Evolutionary conservation across 495 filamentous ascomycete species (phyloP).

Genomic region (Neurospora sp.): DNA sequence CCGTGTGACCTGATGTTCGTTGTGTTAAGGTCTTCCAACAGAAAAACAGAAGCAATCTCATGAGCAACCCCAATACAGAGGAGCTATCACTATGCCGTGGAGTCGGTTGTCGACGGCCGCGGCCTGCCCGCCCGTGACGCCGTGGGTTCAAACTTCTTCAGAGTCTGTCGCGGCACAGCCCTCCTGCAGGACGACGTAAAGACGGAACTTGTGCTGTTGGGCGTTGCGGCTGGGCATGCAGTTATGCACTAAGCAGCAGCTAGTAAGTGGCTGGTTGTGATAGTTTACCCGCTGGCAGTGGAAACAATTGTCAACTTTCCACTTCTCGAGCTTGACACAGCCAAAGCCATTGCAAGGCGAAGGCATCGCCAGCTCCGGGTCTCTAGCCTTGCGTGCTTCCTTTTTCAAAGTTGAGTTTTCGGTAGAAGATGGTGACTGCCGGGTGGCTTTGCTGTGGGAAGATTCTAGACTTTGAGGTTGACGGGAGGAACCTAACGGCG

Average conservation of each 20-base stretch:
- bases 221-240: background rate
- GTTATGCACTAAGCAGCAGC: background rate
- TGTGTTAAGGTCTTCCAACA: background rate
- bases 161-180: background rate
- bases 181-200: background rate
- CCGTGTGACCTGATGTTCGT: background rate
- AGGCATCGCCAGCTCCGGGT: background rate
- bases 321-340: background rate
- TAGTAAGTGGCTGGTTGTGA: background rate
- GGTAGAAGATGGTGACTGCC: background rate
- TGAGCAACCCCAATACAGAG: background rate
- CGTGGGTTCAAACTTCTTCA: background rate
- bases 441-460: background rate
- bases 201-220: background rate
- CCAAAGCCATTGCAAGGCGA: background rate
- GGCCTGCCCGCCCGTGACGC: background rate
- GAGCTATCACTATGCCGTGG: background rate
- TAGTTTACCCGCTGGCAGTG: background rate
- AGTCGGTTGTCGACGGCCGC: background rate
- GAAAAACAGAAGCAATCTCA: background rate
- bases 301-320: background rate
- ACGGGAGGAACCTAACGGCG: background rate
- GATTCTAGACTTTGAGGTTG: background rate
- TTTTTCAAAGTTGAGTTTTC: background rate
- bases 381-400: background rate